A percentile compares a stretch with the other conserved stretches of the same genome.
Conservation (phyloP, 305 asterid genomes). For the Solanum chacoense region DNA sequence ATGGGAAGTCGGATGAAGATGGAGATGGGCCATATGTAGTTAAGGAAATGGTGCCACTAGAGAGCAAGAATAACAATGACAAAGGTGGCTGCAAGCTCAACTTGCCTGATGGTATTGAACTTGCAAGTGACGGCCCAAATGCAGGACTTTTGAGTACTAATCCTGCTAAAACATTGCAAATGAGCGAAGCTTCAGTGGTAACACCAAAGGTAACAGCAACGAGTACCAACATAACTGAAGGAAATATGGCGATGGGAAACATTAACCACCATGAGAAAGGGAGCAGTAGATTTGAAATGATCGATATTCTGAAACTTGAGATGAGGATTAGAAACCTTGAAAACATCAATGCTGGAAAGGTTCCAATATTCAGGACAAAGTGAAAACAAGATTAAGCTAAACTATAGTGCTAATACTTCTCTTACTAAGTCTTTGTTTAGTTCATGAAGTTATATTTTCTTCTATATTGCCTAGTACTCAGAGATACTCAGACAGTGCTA, state of each 20-base stretch:
- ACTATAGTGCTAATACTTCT: neutral
- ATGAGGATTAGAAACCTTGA: conserved; percentile 8
- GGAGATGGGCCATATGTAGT: neutral
- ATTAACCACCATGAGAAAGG: neutral
- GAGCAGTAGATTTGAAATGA: neutral
- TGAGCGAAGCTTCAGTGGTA: neutral
- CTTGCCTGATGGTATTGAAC: neutral
- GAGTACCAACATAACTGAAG: neutral
- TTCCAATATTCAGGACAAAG: neutral
- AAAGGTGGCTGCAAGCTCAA: neutral
- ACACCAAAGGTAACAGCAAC: neutral
- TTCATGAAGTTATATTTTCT: neutral
- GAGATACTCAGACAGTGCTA: neutral
- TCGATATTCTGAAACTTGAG: conserved; percentile 1
- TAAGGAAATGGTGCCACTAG: neutral
- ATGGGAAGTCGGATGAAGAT: neutral
- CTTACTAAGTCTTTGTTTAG: neutral
- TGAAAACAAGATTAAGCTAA: neutral
- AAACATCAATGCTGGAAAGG: neutral
- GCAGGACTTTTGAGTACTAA: neutral
- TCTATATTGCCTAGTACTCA: neutral
- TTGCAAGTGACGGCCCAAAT: neutral
- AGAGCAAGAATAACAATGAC: neutral
- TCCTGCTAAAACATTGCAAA: neutral
- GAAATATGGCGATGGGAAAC: neutral